Conservation (phyloP, 805 yeast genomes). For the Hanseniaspora vineae region DNA sequence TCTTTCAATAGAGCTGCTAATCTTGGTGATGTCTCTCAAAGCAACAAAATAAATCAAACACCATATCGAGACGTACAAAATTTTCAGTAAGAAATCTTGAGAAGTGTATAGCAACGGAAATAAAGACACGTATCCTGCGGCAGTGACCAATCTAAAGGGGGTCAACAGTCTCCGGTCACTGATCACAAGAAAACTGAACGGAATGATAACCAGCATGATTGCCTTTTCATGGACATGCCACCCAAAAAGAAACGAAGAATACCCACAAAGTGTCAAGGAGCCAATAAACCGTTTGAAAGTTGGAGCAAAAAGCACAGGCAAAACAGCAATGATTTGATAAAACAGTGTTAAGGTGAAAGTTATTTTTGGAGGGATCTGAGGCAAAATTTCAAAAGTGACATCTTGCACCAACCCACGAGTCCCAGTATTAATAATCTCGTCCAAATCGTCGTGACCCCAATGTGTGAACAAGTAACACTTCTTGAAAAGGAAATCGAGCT, state of each 20-base stretch:
- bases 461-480: conserved; percentile 23
- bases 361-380: conserved; percentile 62
- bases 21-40: conserved; percentile 51
- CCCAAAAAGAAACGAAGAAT: conserved; percentile 83
- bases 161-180: conserved; percentile 59
- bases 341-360: conserved; percentile 76
- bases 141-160: conserved; percentile 56
- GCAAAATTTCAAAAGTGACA: conserved; percentile 66
- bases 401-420: conserved; percentile 92
- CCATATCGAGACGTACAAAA: conserved; percentile 73
- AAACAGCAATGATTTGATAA: conserved; percentile 65
- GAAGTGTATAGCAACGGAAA: conserved; percentile 78
- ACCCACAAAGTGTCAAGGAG: conserved; percentile 78
- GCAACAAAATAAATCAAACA: conserved; percentile 62
- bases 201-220: conserved; percentile 75
- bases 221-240: conserved; percentile 99
- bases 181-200: conserved; percentile 65
- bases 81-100: conserved; percentile 68
- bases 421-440: conserved; percentile 28
- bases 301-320: conserved; percentile 62
- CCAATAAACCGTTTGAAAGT: conserved; percentile 71
- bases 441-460: conserved; percentile 16
- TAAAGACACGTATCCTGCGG: conserved; percentile 75
- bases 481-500: conserved; percentile 24
- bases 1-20: conserved; percentile 28